A percentile compares a stretch with the other conserved stretches of the same genome.
Conservation (phyloP, 345 rosid genomes). For the Rhizophora mangle region DNA sequence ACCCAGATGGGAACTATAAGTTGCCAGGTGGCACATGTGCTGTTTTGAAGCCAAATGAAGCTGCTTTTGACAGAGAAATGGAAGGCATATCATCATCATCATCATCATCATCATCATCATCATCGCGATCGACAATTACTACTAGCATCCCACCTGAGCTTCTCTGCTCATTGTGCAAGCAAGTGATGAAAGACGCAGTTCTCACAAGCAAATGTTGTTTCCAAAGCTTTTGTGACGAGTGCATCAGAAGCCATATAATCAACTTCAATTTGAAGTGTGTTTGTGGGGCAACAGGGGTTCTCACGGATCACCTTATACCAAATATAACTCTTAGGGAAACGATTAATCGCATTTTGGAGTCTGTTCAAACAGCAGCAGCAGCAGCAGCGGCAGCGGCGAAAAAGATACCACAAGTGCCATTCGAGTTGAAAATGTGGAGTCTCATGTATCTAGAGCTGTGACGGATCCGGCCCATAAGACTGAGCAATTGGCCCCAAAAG, state of each 20-base stretch:
- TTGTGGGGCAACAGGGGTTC: constrained; percentile 76
- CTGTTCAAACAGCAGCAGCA: constrained; percentile 25
- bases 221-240: constrained; percentile 77
- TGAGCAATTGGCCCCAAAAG: too few species aligned
- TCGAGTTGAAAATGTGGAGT: constrained; percentile 76
- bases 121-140: too few species aligned
- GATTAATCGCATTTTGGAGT: constrained; percentile 85
- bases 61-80: constrained; percentile 92
- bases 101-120: constrained; percentile 54
- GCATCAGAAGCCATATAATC: constrained; percentile 76
- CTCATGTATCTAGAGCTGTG: constrained; percentile 51
- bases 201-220: constrained; percentile 94
- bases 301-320: constrained; percentile 95
- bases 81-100: constrained; percentile 92
- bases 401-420: constrained; percentile 74
- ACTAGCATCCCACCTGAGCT: constrained; percentile 71
- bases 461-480: too few species aligned
- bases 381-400: constrained; percentile 71
- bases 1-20: constrained; percentile 93
- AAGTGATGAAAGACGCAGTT: constrained; percentile 84
- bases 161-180: constrained; percentile 87
- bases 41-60: constrained; percentile 92
- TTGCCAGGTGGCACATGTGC: constrained; percentile 97
- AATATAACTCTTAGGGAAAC: constrained; percentile 92
- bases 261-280: constrained; percentile 74